Percentiles rank a stretch among this genome's conserved stretches.
Conservation (phyloP, 108 stramenopile genomes). For the Pseudonitzschia pungens region DNA sequence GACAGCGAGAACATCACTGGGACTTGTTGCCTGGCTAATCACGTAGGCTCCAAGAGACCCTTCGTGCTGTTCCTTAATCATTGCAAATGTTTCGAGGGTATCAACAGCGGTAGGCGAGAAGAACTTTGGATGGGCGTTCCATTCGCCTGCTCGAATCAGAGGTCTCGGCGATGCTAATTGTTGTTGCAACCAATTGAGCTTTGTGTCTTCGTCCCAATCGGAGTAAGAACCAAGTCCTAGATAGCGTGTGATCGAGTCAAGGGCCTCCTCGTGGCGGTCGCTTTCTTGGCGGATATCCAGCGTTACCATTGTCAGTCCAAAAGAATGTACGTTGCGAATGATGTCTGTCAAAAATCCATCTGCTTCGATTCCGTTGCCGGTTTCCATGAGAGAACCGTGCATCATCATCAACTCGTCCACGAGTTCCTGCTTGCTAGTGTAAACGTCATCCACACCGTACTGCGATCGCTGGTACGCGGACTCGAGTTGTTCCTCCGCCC, state of each 20-base stretch:
- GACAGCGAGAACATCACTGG: slow-evolving; percentile 94
- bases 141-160: slow-evolving; percentile 74
- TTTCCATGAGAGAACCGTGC: slow-evolving; percentile 74
- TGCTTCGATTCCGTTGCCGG: slow-evolving; percentile 81
- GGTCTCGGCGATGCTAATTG: slow-evolving; percentile 88
- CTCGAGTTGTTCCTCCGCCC: slow-evolving; percentile 66
- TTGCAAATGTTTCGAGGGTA: slow-evolving; percentile 73
- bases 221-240: slow-evolving; percentile 91
- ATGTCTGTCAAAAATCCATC: slow-evolving; percentile 85
- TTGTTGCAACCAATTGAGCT: slow-evolving; percentile 85
- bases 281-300: slow-evolving; percentile 96
- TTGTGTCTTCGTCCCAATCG: slow-evolving; percentile 90
- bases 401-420: slow-evolving; percentile 82
- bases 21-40: slow-evolving; percentile 90
- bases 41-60: slow-evolving; percentile 95
- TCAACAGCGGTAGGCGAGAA: slow-evolving; percentile 72
- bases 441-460: slow-evolving; percentile 46
- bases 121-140: slow-evolving; percentile 63
- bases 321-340: slow-evolving; percentile 86
- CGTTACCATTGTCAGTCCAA: slow-evolving; percentile 91
- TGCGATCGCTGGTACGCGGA: neutral
- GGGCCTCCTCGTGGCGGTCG: slow-evolving; percentile 86
- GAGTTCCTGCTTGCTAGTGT: slow-evolving; percentile 68
- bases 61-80: slow-evolving; percentile 85
- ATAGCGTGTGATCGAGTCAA: slow-evolving; percentile 90